A percentile compares a stretch with the other conserved stretches of the same genome.
These are phyloP conservation scores for Rhizopogon vesiculosus DNA, from an alignment of 768 basidiomycete species.

Conservation along the genomic window DNA sequence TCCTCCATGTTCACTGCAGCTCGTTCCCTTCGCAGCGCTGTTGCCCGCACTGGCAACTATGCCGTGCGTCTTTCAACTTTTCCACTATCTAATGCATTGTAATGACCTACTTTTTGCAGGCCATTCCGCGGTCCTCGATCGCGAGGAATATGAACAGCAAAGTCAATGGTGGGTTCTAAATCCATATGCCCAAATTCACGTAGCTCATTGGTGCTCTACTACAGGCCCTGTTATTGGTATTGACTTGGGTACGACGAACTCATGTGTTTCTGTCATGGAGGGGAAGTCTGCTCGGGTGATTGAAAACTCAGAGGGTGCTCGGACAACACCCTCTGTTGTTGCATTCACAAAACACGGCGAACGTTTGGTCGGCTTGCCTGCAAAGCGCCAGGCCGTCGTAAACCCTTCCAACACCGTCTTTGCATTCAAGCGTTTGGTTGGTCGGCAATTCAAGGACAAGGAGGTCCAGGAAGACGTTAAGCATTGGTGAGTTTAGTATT, in stretches of 20 bases:
- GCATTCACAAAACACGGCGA: constrained; percentile 99
- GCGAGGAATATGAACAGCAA: constrained; percentile 95
- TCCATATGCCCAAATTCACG: neutral
- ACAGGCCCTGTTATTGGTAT: constrained; percentile 90
- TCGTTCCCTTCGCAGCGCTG: constrained; percentile 58
- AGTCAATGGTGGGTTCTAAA: constrained; percentile 63
- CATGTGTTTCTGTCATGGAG: constrained; percentile 93
- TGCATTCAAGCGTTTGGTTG: constrained; percentile 92
- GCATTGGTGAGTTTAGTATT: constrained; percentile 56
- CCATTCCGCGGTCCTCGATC: constrained; percentile 65
- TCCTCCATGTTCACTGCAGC: constrained; percentile 71
- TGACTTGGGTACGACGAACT: constrained; percentile 93
- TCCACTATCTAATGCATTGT: neutral
- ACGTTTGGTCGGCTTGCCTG: constrained; percentile 92
- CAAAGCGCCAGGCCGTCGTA: constrained; percentile 96
- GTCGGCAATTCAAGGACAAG: constrained; percentile 87
- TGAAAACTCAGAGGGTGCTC: constrained; percentile 95
- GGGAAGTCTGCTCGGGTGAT: constrained; percentile 92
- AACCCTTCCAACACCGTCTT: constrained; percentile 93
- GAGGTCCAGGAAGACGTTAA: constrained; percentile 90
- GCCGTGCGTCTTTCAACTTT: constrained; percentile 39
- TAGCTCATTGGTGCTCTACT: neutral
- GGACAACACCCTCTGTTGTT: constrained; percentile 97
- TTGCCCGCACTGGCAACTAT: constrained; percentile 58
- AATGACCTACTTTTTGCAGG: constrained; percentile 32